A percentile compares a stretch with the other conserved stretches of the same genome.
Conservation (phyloP, 2,329 filamentous ascomycete genomes). For the Trichoderma brevicompactum region DNA sequence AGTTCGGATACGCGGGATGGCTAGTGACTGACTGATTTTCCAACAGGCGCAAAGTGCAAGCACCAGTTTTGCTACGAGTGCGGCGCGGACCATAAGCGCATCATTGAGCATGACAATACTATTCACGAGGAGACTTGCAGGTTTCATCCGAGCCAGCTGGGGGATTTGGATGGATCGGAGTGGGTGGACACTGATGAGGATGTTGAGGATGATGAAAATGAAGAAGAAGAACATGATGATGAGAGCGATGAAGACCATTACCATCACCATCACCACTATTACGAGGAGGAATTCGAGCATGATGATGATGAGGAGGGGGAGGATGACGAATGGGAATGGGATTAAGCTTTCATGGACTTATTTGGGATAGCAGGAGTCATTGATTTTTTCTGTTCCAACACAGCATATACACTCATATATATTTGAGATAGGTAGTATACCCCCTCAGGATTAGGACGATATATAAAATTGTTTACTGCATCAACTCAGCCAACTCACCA, state of each 20-base stretch:
- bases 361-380: too few relatives aligned
- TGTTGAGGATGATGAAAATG: neutral
- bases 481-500: neutral
- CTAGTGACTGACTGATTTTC: constrained; percentile 23
- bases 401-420: too few relatives aligned
- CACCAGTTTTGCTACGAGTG: constrained; percentile 45
- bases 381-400: neutral
- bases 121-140: constrained; percentile 39
- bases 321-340: neutral
- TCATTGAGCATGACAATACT: constrained; percentile 42
- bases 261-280: too few relatives aligned
- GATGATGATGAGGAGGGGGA: neutral
- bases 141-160: constrained; percentile 35
- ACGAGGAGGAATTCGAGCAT: neutral
- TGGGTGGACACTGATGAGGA: neutral
- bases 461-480: neutral
- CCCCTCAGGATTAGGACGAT: neutral
- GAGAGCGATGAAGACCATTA: neutral
- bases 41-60: constrained; percentile 38
- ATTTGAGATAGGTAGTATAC: neutral
- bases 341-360: too few relatives aligned
- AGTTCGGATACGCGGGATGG: neutral
- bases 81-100: constrained; percentile 41
- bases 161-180: neutral
- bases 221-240: neutral